Evolutionary conservation across 2,329 filamentous ascomycete species (phyloP).

Genomic region (Microsporum ferrugineum): DNA sequence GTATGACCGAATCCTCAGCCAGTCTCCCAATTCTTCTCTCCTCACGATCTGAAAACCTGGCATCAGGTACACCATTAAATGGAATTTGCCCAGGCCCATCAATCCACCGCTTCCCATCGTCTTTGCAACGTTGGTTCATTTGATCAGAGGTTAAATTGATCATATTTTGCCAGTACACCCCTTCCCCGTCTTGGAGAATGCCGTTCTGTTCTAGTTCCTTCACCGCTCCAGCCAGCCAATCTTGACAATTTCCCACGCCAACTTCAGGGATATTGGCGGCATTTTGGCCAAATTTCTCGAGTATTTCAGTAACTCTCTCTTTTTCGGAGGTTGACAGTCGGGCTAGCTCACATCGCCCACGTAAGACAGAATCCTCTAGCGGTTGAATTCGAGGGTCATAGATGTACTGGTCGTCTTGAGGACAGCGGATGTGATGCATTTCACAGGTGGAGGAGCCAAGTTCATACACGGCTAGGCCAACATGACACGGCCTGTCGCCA

Average conservation of each 20-base stretch:
- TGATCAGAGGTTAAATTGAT: conserved; percentile 12
- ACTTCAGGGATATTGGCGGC: conserved; percentile 15
- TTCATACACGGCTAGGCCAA: conserved; percentile 16
- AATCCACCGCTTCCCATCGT: conserved; percentile 11
- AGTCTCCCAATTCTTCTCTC: neutral
- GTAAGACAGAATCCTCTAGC: conserved; percentile 14
- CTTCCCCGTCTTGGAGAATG: conserved; percentile 9
- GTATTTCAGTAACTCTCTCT: neutral
- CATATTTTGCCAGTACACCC: conserved; percentile 15
- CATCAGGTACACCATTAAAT: conserved; percentile 12
- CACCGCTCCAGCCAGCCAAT: neutral
- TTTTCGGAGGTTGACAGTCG: conserved; percentile 10
- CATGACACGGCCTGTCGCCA: conserved; percentile 17
- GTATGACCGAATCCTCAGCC: neutral
- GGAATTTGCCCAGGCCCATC: conserved; percentile 5
- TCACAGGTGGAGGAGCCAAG: conserved; percentile 15
- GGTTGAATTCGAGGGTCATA: conserved; percentile 16
- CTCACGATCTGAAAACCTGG: conserved; percentile 10
- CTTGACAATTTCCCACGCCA: conserved; percentile 10
- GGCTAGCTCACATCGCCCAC: conserved; percentile 16
- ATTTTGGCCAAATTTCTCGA: conserved; percentile 13
- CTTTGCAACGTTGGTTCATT: conserved; percentile 9
- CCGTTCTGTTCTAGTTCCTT: neutral
- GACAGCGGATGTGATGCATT: conserved; percentile 18
- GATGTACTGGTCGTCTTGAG: conserved; percentile 14